Percentiles rank a stretch among this genome's conserved stretches.
These are phyloP conservation scores for Aotearoamyces nothofagi DNA, from an alignment of 2,329 filamentous ascomycete species.

Conservation along the genomic window DNA sequence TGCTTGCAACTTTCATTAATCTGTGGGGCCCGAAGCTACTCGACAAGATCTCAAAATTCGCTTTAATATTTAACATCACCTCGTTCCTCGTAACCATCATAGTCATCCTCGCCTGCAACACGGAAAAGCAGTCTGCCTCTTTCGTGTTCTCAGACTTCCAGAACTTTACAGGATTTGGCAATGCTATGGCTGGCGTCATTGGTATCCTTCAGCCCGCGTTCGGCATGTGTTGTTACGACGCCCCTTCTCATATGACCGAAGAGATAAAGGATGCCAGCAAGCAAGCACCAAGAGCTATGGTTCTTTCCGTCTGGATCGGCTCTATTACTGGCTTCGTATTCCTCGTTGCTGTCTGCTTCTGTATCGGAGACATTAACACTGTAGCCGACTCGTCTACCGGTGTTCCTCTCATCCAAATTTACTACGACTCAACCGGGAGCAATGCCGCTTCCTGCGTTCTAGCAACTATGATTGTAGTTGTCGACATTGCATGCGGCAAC, in stretches of 20 bases:
- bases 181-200: conserved; percentile 33
- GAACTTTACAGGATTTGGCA: conserved; percentile 34
- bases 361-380: conserved; percentile 30
- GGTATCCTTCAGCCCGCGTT: conserved; percentile 37
- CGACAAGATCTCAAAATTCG: conserved; percentile 31
- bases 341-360: conserved; percentile 32
- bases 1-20: conserved; percentile 29
- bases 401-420: conserved; percentile 35
- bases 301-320: conserved; percentile 30
- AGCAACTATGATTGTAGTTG: conserved; percentile 26
- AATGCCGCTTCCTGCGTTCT: conserved; percentile 30
- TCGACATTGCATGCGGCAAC: conserved; percentile 24
- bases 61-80: conserved; percentile 35
- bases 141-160: conserved; percentile 41
- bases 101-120: conserved; percentile 35
- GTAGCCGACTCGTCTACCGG: conserved; percentile 26
- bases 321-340: conserved; percentile 31
- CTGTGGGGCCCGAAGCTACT: conserved; percentile 32
- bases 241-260: conserved; percentile 33
- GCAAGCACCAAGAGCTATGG: conserved; percentile 32
- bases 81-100: conserved; percentile 35
- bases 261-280: conserved; percentile 35
- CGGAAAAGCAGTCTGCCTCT: conserved; percentile 33
- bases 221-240: conserved; percentile 32
- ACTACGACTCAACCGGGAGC: conserved; percentile 28